phyloP scores from a whole-genome alignment of 352 stramenopile species.

The Globisporangium parvum region DNA sequence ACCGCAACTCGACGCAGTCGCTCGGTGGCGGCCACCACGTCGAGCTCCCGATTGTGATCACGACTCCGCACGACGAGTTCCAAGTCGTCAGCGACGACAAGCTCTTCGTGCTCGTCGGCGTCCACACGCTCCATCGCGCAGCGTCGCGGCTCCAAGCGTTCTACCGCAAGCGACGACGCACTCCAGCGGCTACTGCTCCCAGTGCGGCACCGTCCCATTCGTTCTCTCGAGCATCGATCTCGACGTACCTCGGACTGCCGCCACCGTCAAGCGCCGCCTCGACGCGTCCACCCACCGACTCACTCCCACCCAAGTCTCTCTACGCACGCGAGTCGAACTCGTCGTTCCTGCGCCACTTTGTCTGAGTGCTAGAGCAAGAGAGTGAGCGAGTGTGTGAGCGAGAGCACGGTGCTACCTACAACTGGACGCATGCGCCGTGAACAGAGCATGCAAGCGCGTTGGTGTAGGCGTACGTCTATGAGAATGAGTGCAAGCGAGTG shows the following conservation, averaged over 20 bases:
- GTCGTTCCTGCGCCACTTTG: too few relatives aligned
- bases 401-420: too few relatives aligned
- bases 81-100: constrained; percentile 44
- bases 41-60: constrained; percentile 73
- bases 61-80: constrained; percentile 47
- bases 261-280: too few relatives aligned
- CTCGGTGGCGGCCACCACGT: constrained; percentile 29
- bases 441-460: too few relatives aligned
- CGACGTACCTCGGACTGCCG: constrained; percentile 23
- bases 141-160: constrained; percentile 48
- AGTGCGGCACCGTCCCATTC: background rate
- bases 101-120: constrained; percentile 70
- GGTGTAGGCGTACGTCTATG: too few relatives aligned
- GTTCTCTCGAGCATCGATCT: constrained; percentile 21
- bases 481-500: too few relatives aligned
- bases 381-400: too few relatives aligned
- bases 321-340: too few relatives aligned
- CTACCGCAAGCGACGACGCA: constrained; percentile 21
- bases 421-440: too few relatives aligned
- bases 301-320: too few relatives aligned
- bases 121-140: constrained; percentile 66
- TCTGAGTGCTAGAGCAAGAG: too few relatives aligned
- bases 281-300: too few relatives aligned
- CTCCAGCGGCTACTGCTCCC: background rate
- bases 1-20: constrained; percentile 56